Evolutionary conservation across 441 rosid species (phyloP).

Genomic region (Populus trichocarpa): DNA sequence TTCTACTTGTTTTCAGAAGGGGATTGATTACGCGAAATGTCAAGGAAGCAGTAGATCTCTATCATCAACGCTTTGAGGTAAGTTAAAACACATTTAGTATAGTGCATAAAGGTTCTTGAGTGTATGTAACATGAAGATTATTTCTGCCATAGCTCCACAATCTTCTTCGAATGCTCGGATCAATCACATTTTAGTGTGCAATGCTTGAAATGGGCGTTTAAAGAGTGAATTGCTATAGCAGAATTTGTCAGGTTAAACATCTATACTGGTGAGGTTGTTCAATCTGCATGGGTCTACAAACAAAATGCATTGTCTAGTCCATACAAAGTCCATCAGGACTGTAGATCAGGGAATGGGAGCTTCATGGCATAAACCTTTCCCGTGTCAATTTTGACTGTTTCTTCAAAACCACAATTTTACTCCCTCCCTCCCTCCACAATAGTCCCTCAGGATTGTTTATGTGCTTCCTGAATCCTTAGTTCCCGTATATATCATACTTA

Average conservation of each 20-base stretch:
- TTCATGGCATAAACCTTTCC: neutral
- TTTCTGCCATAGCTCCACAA: neutral
- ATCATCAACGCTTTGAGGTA: constrained; percentile 75
- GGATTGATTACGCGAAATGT: constrained; percentile 92
- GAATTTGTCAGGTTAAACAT: neutral
- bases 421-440: too few species aligned
- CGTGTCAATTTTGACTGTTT: too few species aligned
- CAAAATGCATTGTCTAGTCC: neutral
- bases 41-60: constrained; percentile 74
- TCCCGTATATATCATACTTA: too few species aligned
- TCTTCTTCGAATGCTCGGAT: neutral
- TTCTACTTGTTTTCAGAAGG: constrained; percentile 42
- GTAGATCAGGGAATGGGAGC: neutral
- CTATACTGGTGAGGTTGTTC: neutral
- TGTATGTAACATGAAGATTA: neutral
- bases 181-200: neutral
- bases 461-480: too few species aligned
- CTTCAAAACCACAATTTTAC: too few species aligned
- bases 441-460: too few species aligned
- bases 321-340: neutral
- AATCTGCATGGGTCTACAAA: neutral
- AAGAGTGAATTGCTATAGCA: neutral
- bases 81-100: constrained; percentile 12
- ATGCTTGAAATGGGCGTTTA: neutral
- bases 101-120: neutral